Percentiles rank a stretch among this genome's conserved stretches.
Evolutionary conservation across 106 monocot genomes (phyloP).

Genomic region (Amphibolis antarctica): DNA sequence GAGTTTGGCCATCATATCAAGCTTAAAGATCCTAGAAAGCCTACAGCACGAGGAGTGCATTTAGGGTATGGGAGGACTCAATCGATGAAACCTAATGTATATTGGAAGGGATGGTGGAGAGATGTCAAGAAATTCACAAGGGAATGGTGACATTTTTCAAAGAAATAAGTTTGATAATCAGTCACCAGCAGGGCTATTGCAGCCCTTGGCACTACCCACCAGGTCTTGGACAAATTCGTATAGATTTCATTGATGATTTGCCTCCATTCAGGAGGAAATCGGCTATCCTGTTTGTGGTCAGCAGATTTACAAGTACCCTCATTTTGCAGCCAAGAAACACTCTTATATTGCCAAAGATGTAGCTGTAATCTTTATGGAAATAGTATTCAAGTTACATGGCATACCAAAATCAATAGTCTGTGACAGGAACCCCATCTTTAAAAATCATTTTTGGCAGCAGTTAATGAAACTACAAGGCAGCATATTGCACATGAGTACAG

Average conservation of each 20-base stretch:
- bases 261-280: too few species aligned
- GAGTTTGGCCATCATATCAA: too few species aligned
- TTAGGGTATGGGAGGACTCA: constrained; percentile 1
- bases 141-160: neutral
- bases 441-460: constrained; percentile 3
- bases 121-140: neutral
- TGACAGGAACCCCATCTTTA: constrained; percentile 2
- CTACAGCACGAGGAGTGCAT: too few species aligned
- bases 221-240: constrained; percentile 1
- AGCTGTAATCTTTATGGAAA: neutral
- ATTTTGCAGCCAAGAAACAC: constrained; percentile 3
- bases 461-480: neutral
- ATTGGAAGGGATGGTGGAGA: neutral
- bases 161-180: neutral
- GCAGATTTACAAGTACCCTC: too few species aligned
- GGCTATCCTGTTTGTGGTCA: too few species aligned
- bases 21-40: too few species aligned
- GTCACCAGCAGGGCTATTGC: constrained; percentile 1
- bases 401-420: constrained; percentile 5
- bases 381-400: constrained; percentile 1
- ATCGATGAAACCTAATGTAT: neutral
- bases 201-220: constrained; percentile 5
- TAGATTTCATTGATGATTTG: too few species aligned
- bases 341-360: constrained; percentile 2
- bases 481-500: neutral